These are phyloP conservation scores for Aureobasidium sp. DNA, from an alignment of 2,329 filamentous ascomycete genomes.

Conservation along the genomic window DNA sequence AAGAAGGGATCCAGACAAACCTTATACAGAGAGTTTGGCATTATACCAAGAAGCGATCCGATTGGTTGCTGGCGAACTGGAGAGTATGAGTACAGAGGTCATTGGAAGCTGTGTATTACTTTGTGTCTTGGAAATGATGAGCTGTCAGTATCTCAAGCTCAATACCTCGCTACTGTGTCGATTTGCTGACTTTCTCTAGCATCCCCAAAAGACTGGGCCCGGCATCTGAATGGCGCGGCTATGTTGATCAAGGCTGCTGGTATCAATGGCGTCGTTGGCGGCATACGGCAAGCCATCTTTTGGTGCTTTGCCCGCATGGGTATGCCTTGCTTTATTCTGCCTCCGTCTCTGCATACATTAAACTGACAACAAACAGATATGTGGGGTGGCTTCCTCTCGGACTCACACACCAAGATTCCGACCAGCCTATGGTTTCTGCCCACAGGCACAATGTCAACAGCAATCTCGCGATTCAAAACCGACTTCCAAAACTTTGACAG, in stretches of 20 bases:
- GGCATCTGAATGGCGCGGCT: conserved; percentile 52
- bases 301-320: conserved; percentile 56
- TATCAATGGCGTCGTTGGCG: conserved; percentile 46
- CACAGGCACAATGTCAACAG: conserved; percentile 11
- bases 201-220: conserved; percentile 45
- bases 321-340: conserved; percentile 21
- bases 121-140: conserved; percentile 45
- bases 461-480: background rate
- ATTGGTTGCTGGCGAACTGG: conserved; percentile 36
- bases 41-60: conserved; percentile 49
- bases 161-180: background rate
- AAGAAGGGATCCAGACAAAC: conserved; percentile 39
- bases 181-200: conserved; percentile 16
- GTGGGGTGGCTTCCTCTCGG: conserved; percentile 50
- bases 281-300: conserved; percentile 48
- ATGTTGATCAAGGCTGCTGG: conserved; percentile 45
- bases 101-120: conserved; percentile 44
- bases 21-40: conserved; percentile 45
- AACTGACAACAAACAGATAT: background rate
- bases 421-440: conserved; percentile 13
- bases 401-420: conserved; percentile 32
- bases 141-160: conserved; percentile 21
- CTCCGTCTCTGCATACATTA: background rate
- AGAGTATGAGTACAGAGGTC: conserved; percentile 39
- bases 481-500: conserved; percentile 39